These are phyloP conservation scores for Gentiana macrophylla DNA, from an alignment of 257 asterid genomes.

Conservation along the genomic window DNA sequence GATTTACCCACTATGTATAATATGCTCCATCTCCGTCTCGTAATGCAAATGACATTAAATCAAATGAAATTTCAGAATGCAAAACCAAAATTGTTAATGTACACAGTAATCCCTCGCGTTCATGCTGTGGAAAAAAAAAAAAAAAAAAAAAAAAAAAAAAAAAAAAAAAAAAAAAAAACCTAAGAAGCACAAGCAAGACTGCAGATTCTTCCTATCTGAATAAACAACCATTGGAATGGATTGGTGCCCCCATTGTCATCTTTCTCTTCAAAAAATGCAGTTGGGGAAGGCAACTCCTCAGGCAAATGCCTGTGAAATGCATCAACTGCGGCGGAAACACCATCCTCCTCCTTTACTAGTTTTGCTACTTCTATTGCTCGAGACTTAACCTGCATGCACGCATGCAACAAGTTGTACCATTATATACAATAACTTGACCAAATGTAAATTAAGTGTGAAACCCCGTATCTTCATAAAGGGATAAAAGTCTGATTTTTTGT, in stretches of 20 bases:
- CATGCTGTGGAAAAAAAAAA: no score
- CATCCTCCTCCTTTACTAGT: slow-evolving; percentile 65
- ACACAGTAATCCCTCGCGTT: no score
- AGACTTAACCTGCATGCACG: slow-evolving; percentile 64
- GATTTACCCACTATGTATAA: no score
- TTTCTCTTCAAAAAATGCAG: slow-evolving; percentile 12
- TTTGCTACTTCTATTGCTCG: slow-evolving; percentile 60
- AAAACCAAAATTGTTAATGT: no score
- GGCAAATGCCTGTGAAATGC: slow-evolving; percentile 91
- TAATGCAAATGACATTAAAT: no score
- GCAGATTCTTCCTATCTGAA: slow-evolving; percentile 63
- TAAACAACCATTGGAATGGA: slow-evolving; percentile 77
- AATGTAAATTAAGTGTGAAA: no score
- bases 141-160: no score
- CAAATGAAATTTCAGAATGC: no score
- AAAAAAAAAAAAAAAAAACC: not conserved
- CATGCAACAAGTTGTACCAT: not conserved
- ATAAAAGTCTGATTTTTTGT: no score
- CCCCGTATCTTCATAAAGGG: no score
- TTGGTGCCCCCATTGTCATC: slow-evolving; percentile 41
- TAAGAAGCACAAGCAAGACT: slow-evolving; percentile 45
- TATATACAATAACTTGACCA: no score
- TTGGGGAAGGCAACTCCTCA: slow-evolving; percentile 46
- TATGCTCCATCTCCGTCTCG: no score
- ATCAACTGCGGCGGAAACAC: slow-evolving; percentile 85